A percentile compares a stretch with the other conserved stretches of the same genome.
Evolutionary conservation across 306 rosid genomes (phyloP).

Genomic region (Quercus ilex): DNA sequence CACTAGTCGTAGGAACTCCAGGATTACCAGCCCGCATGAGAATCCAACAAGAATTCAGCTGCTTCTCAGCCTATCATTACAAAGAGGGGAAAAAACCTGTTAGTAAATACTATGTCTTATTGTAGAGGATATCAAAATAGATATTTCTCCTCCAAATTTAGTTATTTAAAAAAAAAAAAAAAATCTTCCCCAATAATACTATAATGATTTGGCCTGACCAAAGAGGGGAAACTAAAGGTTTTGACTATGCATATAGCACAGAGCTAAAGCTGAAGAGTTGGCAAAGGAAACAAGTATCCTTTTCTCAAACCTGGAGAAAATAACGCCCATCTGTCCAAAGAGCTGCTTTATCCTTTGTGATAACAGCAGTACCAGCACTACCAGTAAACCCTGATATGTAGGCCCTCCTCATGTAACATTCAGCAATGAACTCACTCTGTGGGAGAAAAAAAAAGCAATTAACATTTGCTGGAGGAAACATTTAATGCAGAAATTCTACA

Average conservation of each 20-base stretch:
- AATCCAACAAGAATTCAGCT: conserved; percentile 81
- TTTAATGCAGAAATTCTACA: background rate
- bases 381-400: conserved; percentile 88
- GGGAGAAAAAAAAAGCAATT: background rate
- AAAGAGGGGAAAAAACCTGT: background rate
- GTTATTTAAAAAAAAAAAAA: no score
- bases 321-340: conserved; percentile 99
- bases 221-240: background rate
- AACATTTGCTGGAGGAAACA: background rate
- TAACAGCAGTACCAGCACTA: conserved; percentile 93
- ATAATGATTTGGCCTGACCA: no score
- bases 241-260: background rate
- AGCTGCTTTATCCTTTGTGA: conserved; percentile 86
- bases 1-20: conserved; percentile 78
- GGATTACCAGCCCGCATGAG: conserved; percentile 90
- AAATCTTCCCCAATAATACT: no score
- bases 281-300: background rate
- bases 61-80: conserved; percentile 79
- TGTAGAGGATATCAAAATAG: background rate
- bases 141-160: background rate
- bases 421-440: conserved; percentile 96
- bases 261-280: background rate
- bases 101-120: background rate
- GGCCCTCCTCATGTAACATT: conserved; percentile 78
- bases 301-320: conserved; percentile 74